phyloP scores from a whole-genome alignment of 306 rosid genomes.

The Sphenostylis stenocarpa region DNA sequence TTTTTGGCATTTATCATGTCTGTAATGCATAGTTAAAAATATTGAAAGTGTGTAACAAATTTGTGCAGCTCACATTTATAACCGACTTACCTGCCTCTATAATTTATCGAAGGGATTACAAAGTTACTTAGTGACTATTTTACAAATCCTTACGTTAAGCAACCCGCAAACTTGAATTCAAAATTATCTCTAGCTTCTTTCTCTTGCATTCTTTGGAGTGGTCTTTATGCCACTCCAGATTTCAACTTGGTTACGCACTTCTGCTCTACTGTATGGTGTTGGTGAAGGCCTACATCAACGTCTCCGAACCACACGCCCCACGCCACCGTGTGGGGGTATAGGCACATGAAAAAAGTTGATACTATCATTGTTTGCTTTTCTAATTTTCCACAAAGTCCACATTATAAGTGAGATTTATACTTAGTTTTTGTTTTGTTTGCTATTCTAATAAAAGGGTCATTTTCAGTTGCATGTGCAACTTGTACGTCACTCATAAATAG shows the following conservation, averaged over 20 bases:
- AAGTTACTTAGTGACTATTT: not conserved
- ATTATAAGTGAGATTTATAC: conserved; percentile 23
- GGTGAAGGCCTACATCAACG: not conserved
- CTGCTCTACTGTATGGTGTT: conserved; percentile 17
- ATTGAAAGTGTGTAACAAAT: not conserved
- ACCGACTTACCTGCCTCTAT: not conserved
- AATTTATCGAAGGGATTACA: not conserved
- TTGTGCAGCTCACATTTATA: not conserved
- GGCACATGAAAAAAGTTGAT: conserved; percentile 25
- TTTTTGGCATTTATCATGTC: not conserved
- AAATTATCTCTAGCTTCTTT: conserved; percentile 26
- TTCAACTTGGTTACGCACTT: conserved; percentile 24
- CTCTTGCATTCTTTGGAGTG: conserved; percentile 22
- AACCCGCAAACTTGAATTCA: conserved; percentile 30
- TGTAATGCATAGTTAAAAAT: not conserved
- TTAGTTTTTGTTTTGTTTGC: conserved; percentile 3
- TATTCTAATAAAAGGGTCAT: conserved; percentile 43
- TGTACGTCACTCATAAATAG: conserved; percentile 43
- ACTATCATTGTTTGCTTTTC: not conserved
- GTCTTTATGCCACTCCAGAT: conserved; percentile 36
- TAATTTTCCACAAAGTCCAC: conserved; percentile 1
- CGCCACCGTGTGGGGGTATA: not conserved
- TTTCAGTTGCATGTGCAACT: conserved; percentile 64
- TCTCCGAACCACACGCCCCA: not conserved
- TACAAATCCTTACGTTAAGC: conserved; percentile 15